Base-by-base conservation (phyloP, 768 basidiomycete genomes). In the Coprinopsis sp. region DNA sequence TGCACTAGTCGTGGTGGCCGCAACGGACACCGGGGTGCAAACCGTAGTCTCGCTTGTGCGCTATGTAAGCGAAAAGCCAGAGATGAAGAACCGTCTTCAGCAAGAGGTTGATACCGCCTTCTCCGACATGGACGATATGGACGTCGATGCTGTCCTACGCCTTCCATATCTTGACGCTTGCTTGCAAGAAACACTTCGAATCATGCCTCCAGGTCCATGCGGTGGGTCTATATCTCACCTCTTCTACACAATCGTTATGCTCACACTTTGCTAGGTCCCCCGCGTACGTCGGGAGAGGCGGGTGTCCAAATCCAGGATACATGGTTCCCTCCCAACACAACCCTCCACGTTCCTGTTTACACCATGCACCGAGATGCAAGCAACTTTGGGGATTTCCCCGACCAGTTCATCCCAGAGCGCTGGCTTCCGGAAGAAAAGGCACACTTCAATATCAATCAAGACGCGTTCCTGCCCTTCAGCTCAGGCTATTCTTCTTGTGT, bases 141-240 rank as follows among this genome's bases (percentile, higher is more conserved):
- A 56, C 29, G 33, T 33, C 13, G 16, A 19, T 19, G 41, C 28
- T 3, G 22, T 56, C 8, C 19, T 44, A 1, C 50, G 53, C 30
- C 38, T 59, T 13, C 52, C 58, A 3, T 58, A 53, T 23, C 58
- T 61, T 14, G 58, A 57, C 37, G 58, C 58, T n/a, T 59, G 59
- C 31, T 40, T 59, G 6, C 58, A 61, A 41, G 59, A 61, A 37
- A 50, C 54, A 12, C 46, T 60, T 11, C 44, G 59, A 14, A 40
- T 58, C 14, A 46, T 55, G 5, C 58, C 59, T 14, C 58, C 59
- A 12, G 54, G 50, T 8, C 41, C 58, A 36, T 51, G 49, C 22
- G 58, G 58, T 58, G n/a, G n/a, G n/a, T n/a, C n/a, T n/a, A 38
- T 5, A 31, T 36, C n/a, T n/a, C n/a, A n/a, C n/a, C n/a, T n/a